phyloP scores from a whole-genome alignment of 2,329 filamentous ascomycete species.

The Chalara sp. region DNA sequence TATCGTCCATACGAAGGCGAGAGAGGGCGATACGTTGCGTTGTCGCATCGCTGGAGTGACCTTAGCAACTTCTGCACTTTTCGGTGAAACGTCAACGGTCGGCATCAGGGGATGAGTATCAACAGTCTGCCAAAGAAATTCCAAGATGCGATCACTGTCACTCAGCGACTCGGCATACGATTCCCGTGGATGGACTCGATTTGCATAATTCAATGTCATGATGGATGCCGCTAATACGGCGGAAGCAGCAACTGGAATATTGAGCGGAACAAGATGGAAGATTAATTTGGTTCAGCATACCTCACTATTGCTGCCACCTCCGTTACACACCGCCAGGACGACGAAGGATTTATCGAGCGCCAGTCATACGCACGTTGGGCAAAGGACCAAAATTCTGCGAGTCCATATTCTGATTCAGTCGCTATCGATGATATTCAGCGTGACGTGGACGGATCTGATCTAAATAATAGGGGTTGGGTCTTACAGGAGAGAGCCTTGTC shows the following conservation, averaged over 20 bases:
- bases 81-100: background rate
- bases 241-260: slow-evolving; percentile 1
- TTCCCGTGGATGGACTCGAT: slow-evolving; percentile 15
- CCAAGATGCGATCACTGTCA: slow-evolving; percentile 6
- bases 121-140: slow-evolving; percentile 6
- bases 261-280: slow-evolving; percentile 7
- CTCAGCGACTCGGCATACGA: slow-evolving; percentile 1
- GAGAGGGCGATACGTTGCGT: slow-evolving; percentile 9
- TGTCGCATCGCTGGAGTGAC: slow-evolving; percentile 11
- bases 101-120: slow-evolving; percentile 1
- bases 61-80: background rate
- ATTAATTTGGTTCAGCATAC: slow-evolving; percentile 2
- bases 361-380: background rate
- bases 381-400: background rate
- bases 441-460: slow-evolving; percentile 1
- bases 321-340: background rate
- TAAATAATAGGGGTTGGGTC: slow-evolving; percentile 15
- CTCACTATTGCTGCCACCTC: slow-evolving; percentile 5
- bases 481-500: slow-evolving; percentile 20
- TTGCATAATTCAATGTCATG: slow-evolving; percentile 16
- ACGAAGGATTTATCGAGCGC: slow-evolving; percentile 2
- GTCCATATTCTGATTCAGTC: slow-evolving; percentile 1
- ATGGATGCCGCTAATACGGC: background rate
- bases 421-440: slow-evolving; percentile 1
- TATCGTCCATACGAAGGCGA: slow-evolving; percentile 1